These are phyloP conservation scores for Nicotiana tomentosiformis DNA, from an alignment of 257 asterid genomes.

Conservation along the genomic window DNA sequence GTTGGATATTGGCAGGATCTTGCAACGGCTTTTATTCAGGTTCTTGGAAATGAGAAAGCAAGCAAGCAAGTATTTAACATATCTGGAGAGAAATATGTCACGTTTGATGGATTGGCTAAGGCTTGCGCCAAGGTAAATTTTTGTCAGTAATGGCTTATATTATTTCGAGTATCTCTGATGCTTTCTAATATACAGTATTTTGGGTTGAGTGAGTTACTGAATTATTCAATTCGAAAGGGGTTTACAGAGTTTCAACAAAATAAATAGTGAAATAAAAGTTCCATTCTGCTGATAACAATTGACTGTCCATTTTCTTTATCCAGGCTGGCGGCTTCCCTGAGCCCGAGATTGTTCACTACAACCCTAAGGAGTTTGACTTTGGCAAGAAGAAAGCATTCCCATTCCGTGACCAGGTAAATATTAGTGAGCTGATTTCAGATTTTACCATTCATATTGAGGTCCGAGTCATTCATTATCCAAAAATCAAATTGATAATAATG, in stretches of 20 bases:
- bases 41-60: conserved; percentile 92
- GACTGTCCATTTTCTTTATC: not conserved
- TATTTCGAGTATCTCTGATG: not conserved
- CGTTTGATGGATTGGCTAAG: conserved; percentile 90
- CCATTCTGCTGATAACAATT: not conserved
- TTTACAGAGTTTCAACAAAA: too few species aligned
- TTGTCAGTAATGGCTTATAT: not conserved
- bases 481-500: not conserved
- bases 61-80: conserved; percentile 87
- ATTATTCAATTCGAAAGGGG: too few species aligned
- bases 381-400: conserved; percentile 97
- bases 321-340: conserved; percentile 99
- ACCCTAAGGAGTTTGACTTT: conserved; percentile 92
- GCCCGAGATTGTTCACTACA: conserved; percentile 89
- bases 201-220: too few species aligned
- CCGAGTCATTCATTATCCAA: not conserved
- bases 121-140: conserved; percentile 86
- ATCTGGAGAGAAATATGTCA: conserved; percentile 86
- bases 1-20: conserved; percentile 55
- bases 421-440: not conserved
- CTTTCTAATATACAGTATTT: too few species aligned
- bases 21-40: conserved; percentile 72
- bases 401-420: conserved; percentile 85
- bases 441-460: not conserved
- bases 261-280: too few species aligned